Conservation (phyloP, 495 filamentous ascomycete genomes). For the Tuber brumale region DNA sequence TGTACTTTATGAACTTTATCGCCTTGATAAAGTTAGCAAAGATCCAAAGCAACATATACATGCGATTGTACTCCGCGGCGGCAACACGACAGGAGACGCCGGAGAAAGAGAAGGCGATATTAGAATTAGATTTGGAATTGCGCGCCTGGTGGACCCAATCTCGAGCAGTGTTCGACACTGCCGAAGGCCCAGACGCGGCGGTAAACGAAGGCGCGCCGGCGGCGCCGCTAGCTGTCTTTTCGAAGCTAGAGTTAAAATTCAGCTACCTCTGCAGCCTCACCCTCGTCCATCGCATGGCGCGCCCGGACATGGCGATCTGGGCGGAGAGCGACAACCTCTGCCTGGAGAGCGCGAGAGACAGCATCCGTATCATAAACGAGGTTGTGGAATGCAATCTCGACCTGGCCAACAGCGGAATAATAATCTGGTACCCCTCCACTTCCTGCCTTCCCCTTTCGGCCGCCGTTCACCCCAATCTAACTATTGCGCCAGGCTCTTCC, state of each 20-base stretch:
- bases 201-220: background rate
- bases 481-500: constrained; percentile 36
- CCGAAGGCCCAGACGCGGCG: background rate
- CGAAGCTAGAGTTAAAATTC: constrained; percentile 33
- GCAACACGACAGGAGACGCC: constrained; percentile 23
- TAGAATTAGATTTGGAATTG: constrained; percentile 28
- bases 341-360: constrained; percentile 33
- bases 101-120: constrained; percentile 29
- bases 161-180: constrained; percentile 21
- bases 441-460: constrained; percentile 3
- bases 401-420: constrained; percentile 36
- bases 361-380: constrained; percentile 34
- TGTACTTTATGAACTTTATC: constrained; percentile 32
- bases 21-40: constrained; percentile 32
- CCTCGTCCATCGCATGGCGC: constrained; percentile 33
- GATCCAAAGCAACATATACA: constrained; percentile 37
- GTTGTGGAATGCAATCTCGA: constrained; percentile 31
- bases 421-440: constrained; percentile 31
- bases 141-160: constrained; percentile 36
- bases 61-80: constrained; percentile 35
- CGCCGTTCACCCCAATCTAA: background rate
- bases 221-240: constrained; percentile 26
- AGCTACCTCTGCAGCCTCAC: constrained; percentile 38
- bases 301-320: constrained; percentile 29
- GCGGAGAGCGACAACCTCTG: constrained; percentile 32